Conservation (phyloP, 805 yeast genomes). For the Myxozyma nipponensis region DNA sequence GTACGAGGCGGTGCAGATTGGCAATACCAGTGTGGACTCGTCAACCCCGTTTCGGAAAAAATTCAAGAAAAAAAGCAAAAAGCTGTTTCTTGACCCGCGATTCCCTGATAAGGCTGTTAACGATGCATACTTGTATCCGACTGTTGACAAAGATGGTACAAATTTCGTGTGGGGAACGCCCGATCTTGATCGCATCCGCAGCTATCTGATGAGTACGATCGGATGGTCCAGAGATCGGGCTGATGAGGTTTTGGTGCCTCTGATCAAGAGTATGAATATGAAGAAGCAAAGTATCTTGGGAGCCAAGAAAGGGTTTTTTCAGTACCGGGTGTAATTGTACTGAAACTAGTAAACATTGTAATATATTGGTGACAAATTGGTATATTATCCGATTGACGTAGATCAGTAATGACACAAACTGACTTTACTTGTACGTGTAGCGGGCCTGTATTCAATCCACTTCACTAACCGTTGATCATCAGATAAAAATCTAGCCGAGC, state of each 20-base stretch:
- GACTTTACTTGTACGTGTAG: slow-evolving; percentile 34
- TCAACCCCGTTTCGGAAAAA: slow-evolving; percentile 55
- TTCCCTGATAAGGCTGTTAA: slow-evolving; percentile 70
- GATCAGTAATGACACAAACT: slow-evolving; percentile 2
- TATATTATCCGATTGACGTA: not conserved
- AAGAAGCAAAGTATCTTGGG: slow-evolving; percentile 35
- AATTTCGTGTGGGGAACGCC: slow-evolving; percentile 89
- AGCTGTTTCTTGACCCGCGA: slow-evolving; percentile 50
- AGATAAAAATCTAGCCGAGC: slow-evolving; percentile 9
- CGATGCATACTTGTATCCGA: slow-evolving; percentile 75
- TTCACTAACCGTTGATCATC: slow-evolving; percentile 38
- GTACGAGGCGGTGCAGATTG: slow-evolving; percentile 50
- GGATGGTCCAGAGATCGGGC: slow-evolving; percentile 77
- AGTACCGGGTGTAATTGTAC: not conserved
- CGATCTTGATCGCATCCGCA: slow-evolving; percentile 71
- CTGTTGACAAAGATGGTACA: slow-evolving; percentile 76
- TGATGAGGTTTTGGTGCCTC: slow-evolving; percentile 81
- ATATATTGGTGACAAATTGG: not conserved
- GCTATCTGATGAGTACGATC: slow-evolving; percentile 61
- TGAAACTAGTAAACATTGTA: not conserved
- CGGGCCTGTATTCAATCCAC: slow-evolving; percentile 71
- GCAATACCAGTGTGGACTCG: slow-evolving; percentile 39
- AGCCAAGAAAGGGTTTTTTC: slow-evolving; percentile 7
- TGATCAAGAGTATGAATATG: slow-evolving; percentile 72
- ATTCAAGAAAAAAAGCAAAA: slow-evolving; percentile 53